Evolutionary conservation across 2,329 filamentous ascomycete species (phyloP).

Genomic region (Nakataea oryzae): DNA sequence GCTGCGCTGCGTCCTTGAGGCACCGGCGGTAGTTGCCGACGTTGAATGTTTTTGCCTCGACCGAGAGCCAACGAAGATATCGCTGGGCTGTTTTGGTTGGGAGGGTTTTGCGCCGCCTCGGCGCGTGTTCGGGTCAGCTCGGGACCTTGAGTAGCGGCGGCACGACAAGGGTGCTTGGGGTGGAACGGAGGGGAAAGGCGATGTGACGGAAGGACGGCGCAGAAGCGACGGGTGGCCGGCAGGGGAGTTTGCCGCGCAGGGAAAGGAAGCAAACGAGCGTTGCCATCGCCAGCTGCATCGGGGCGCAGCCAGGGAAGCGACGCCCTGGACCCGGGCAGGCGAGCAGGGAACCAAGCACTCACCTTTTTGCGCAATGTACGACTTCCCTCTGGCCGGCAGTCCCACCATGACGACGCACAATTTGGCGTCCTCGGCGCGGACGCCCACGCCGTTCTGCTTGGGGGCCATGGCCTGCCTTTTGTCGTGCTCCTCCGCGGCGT

Average conservation of each 20-base stretch:
- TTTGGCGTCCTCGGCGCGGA: constrained; percentile 89
- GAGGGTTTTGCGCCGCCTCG: not conserved
- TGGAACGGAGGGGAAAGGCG: too few relatives aligned
- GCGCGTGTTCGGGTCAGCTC: not conserved
- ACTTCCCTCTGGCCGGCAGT: constrained; percentile 88
- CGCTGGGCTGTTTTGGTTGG: constrained; percentile 55
- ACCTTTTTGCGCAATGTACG: constrained; percentile 98
- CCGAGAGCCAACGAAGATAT: constrained; percentile 94
- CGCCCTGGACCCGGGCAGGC: too few relatives aligned
- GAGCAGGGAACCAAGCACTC: constrained; percentile 17
- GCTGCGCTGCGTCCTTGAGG: constrained; percentile 69
- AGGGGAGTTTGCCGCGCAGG: too few relatives aligned
- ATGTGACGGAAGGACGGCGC: too few relatives aligned
- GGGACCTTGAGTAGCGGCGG: not conserved
- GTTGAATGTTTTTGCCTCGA: constrained; percentile 91
- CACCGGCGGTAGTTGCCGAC: constrained; percentile 85
- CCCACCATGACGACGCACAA: constrained; percentile 99
- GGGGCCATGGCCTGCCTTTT: constrained; percentile 27
- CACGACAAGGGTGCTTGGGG: not conserved
- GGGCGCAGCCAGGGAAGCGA: too few relatives aligned
- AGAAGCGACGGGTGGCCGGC: too few relatives aligned
- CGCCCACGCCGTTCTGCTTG: constrained; percentile 54
- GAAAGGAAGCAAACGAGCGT: too few relatives aligned
- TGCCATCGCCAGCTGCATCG: too few relatives aligned
- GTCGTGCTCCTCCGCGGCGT: not conserved